A percentile compares a stretch with the other conserved stretches of the same genome.
These are phyloP conservation scores for Trichoderma breve DNA, from an alignment of 2,329 filamentous ascomycete species.

Conservation along the genomic window DNA sequence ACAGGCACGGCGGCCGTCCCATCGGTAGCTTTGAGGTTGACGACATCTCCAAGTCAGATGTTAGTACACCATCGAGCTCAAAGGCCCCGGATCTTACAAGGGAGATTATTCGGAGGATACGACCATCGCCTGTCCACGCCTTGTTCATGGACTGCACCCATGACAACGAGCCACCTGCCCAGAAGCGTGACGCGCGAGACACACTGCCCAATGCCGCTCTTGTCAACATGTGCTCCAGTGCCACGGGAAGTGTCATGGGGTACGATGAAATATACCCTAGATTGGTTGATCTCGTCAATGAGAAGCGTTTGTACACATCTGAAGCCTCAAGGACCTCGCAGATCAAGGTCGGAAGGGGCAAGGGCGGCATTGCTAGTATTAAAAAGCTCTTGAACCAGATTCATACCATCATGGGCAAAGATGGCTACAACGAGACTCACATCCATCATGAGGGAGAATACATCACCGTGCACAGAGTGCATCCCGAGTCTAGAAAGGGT, in stretches of 20 bases:
- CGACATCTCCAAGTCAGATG: constrained; percentile 67
- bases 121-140: constrained; percentile 84
- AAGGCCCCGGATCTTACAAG: constrained; percentile 40
- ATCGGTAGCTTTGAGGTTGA: constrained; percentile 98
- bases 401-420: constrained; percentile 91
- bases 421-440: constrained; percentile 91
- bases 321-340: constrained; percentile 61
- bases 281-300: constrained; percentile 88
- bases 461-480: constrained; percentile 91
- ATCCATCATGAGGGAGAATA: constrained; percentile 96
- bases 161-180: constrained; percentile 93
- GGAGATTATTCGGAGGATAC: constrained; percentile 76
- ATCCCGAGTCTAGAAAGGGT: constrained; percentile 86
- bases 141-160: constrained; percentile 99
- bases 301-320: constrained; percentile 80
- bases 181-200: constrained; percentile 91
- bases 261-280: constrained; percentile 96
- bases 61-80: constrained; percentile 32
- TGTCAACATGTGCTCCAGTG: constrained; percentile 93
- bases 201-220: constrained; percentile 91
- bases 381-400: constrained; percentile 94
- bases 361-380: constrained; percentile 81
- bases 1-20: constrained; percentile 87
- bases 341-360: constrained; percentile 65
- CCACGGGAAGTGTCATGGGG: constrained; percentile 94